Evolutionary conservation across 176 grass and related monocot genomes (phyloP), one percentile per base, ranked within the genome.

Genomic region (Oryza glumipatula): DNA sequence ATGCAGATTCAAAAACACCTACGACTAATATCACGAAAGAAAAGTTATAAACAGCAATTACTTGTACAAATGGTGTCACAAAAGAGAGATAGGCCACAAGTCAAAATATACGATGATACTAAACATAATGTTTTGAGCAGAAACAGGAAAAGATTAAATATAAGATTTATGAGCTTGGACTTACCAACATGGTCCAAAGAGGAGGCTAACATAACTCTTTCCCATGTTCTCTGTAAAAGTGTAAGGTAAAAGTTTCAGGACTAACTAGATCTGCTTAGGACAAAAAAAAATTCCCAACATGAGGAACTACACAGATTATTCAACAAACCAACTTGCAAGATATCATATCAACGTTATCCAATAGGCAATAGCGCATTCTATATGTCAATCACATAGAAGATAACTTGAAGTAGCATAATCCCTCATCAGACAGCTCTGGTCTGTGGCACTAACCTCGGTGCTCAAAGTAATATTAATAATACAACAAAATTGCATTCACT

Each of bases 121-220:
- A 89, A 26, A 74, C 6, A 63, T 3, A 73, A 65, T 0, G 54
- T 33, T 88, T 65, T 43, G 38, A 45, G 35, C 22, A 11, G 9
- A 65, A 38, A 54, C 22, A 73, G 22, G 68, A 26, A 49, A n/a
- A 39, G 8, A 2, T 28, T 45, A 65, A 77, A 69, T 4, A 46
- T 26, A 78, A 67, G 21, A 7, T 7, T 35, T 65, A 15, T 35
- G 3, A 3, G 9, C 41, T 67, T 64, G 5, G 1, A 49, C 92
- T 85, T 92, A 99, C 93, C 91, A 84, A 96, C 88, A 89, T 87
- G 85, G n/a, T 94, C 89, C 48, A 96, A 73, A n/a, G 81, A 94
- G 69, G 93, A 89, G 43, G 96, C 93, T 80, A 92, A 66, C 85
- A 86, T 96, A 64, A 94, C 96, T 89, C 96, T 92, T 84, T 99